Evolutionary conservation across 306 rosid species (phyloP), one percentile per base, ranked within the genome.

Genomic region (Citrullus colocynthis): DNA sequence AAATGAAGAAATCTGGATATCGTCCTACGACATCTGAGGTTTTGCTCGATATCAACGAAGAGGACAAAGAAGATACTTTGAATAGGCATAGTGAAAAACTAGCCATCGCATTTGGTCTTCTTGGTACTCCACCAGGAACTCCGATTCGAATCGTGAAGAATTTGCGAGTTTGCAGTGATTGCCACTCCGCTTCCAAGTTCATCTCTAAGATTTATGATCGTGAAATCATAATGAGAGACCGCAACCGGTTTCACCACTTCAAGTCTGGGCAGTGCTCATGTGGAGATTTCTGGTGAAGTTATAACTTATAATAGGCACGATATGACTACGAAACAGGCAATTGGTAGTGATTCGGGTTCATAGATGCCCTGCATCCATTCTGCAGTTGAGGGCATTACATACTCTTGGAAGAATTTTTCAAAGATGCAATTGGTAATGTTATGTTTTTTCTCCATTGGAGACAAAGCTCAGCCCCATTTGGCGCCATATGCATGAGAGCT

Each of bases 91-190:
- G 98, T 85, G 98, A 93, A 86, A 93, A 91, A 79, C 87, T 93
- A 76, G 98, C 98, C 17, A 91, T 93, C 75, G 98, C 98, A 62
- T 93, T 91, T 72, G 93, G 93, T 74, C 93, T 93, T 72, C 76
- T 91, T 56, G 89, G 84, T 17, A 90, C 97, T 2, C 89, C 85
- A 6, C 89, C 90, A 0, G 90, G 96, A 73, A 89, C 94, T 30
- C 87, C 90, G 7, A 91, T 93, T 62, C 91, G 94, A 78, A 89
- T 93, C 14, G 97, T 90, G 85, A 93, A 93, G 91, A 91, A 93
- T 80, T 78, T 93, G 85, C 86, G 98, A 2, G 90, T 93, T 59
- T 93, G 98, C 71, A 81, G 87, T n/a, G 98, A 91, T 85, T 93
- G 98, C 9, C 98, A 93, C 76, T 85, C 90, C 48, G 98, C 97